These are phyloP conservation scores for Beta vulgaris DNA, from an alignment of 148 eudicot genomes.

Conservation along the genomic window DNA sequence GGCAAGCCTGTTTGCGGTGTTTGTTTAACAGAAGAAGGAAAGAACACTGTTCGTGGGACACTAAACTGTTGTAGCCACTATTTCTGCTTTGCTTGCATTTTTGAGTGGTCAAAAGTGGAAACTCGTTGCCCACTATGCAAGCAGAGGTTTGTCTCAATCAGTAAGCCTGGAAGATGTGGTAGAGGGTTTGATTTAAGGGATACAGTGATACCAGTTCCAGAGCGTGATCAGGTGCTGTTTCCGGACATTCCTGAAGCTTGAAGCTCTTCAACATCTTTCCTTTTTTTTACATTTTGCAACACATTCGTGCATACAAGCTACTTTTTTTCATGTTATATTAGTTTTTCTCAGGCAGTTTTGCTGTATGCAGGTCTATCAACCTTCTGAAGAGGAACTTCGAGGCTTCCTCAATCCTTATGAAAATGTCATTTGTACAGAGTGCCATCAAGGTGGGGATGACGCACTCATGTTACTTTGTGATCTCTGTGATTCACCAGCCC, in stretches of 20 bases:
- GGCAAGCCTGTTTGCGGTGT: constrained; percentile 89
- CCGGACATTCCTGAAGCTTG: neutral
- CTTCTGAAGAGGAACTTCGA: constrained; percentile 89
- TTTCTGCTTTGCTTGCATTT: constrained; percentile 89
- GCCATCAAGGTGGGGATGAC: constrained; percentile 93
- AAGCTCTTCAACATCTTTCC: constrained; percentile 4
- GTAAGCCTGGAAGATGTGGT: constrained; percentile 55
- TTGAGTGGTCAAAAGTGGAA: constrained; percentile 99
- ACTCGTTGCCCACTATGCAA: constrained; percentile 97
- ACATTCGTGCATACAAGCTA: neutral
- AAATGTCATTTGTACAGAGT: constrained; percentile 80
- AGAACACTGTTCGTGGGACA: constrained; percentile 73
- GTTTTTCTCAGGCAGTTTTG: constrained; percentile 13
- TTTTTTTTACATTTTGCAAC: neutral
- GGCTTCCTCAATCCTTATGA: constrained; percentile 83
- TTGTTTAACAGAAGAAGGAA: constrained; percentile 85
- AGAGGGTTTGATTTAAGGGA: constrained; percentile 47
- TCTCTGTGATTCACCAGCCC: constrained; percentile 95
- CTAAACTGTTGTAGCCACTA: constrained; percentile 86
- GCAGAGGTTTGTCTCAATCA: constrained; percentile 74
- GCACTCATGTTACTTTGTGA: constrained; percentile 91
- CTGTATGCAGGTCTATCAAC: constrained; percentile 79
- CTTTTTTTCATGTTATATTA: constrained; percentile 8
- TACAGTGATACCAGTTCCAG: constrained; percentile 56
- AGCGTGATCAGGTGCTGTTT: constrained; percentile 84